Conservation (phyloP, 441 rosid genomes). For the Gossypium laxum region DNA sequence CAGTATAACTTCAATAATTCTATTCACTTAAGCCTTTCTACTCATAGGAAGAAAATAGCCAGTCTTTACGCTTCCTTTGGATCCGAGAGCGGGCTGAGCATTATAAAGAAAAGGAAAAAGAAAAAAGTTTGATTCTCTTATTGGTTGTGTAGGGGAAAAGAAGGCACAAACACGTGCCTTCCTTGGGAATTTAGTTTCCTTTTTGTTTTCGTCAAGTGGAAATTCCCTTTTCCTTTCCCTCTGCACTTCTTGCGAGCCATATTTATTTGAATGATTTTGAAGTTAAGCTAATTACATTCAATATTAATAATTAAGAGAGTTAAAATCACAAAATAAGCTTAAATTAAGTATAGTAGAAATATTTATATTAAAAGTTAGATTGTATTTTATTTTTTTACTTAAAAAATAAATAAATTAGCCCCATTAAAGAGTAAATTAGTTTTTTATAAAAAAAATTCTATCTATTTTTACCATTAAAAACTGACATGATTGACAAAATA, state of each 20-base stretch:
- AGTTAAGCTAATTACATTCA: too few relatives aligned
- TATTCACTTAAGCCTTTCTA: conserved; percentile 14
- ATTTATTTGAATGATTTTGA: conserved; percentile 16
- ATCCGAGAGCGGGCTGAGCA: conserved; percentile 19
- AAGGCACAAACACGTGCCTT: conserved; percentile 12
- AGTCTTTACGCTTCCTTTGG: conserved; percentile 32
- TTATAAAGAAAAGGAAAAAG: background rate
- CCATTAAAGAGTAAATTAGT: too few relatives aligned
- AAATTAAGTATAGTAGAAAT: too few relatives aligned
- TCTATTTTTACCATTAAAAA: too few relatives aligned
- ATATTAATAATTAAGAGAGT: too few relatives aligned
- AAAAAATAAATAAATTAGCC: too few relatives aligned
- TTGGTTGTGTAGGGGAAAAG: conserved; percentile 7
- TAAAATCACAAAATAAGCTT: too few relatives aligned
- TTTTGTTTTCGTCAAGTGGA: background rate
- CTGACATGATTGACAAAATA: too few relatives aligned
- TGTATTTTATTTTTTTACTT: too few relatives aligned
- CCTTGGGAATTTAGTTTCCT: conserved; percentile 13
- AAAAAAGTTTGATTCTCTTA: conserved; percentile 19
- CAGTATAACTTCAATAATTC: too few relatives aligned
- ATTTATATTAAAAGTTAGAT: too few relatives aligned
- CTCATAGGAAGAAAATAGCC: background rate
- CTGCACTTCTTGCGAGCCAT: conserved; percentile 10
- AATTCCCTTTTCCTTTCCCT: background rate
- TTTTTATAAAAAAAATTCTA: too few relatives aligned